Evolutionary conservation across 352 stramenopile genomes (phyloP), one percentile per base, ranked within the genome.

Genomic region (Phytopythium delawarense): DNA sequence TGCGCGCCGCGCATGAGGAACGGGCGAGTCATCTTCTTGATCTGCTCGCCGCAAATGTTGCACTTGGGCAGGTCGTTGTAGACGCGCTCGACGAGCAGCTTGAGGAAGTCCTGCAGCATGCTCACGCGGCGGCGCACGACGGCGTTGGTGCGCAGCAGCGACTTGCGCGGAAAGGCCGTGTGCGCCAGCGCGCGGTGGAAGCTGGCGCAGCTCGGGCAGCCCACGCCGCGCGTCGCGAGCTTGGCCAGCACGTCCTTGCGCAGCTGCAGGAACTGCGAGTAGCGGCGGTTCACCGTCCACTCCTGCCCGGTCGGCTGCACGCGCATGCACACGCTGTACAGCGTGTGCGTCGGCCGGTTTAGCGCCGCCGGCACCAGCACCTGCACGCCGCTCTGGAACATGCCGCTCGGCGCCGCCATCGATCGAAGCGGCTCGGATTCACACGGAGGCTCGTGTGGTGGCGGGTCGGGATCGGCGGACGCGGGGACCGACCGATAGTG

Each of bases 201-300:
- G 53, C 71, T 89, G 20, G 72, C 64, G 58, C 85, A 94, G 59
- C 79, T 82, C 4, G 85, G 76, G 34, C 85, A 94, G 32, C 62
- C 70, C 25, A 71, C 61, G 50, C 71, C 61, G 28, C 67, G 70
- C 56, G 69, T 64, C 39, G 60, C 48, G 1, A 92, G 68, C 57
- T 71, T 71, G 28, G 71, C 65, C 58, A 89, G 70, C 52, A 94
- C 65, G 54, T 90, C 81, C 57, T 87, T 84, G 58, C 76, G 79
- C 18, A 92, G 77, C 73, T 88, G 76, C 62, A 92, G 75, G 68
- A 94, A 94, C 74, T 94, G 85, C 62, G 85, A 94, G 69, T 94
- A 94, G 51, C 85, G 85, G 28, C 85, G 83, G 64, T 94, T 94
- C 44, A 94, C 84, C 0, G 83, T 91, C 85, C 85, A 94, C 59